These are phyloP conservation scores for Naegleria gruberi DNA, from an alignment of 208 protist species.

Conservation along the genomic window DNA sequence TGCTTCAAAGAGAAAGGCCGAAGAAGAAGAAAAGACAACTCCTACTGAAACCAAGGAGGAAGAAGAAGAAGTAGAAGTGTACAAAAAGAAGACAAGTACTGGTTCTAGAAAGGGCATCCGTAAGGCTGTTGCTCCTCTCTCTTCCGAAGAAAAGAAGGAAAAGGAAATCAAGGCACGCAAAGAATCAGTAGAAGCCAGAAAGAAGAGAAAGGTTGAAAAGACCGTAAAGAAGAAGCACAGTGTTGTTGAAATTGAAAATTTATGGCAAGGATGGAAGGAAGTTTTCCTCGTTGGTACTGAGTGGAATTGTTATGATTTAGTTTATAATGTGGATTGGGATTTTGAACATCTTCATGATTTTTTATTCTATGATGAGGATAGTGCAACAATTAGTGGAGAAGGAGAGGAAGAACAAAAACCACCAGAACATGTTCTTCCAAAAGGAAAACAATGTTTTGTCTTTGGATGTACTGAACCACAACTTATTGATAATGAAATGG, in stretches of 20 bases:
- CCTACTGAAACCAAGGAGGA: too few species aligned
- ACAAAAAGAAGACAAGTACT: not conserved
- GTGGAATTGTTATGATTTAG: constrained; percentile 32
- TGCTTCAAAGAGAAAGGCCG: too few species aligned
- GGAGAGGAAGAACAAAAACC: not conserved
- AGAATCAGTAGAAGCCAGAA: not conserved
- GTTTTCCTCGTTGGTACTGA: constrained; percentile 39
- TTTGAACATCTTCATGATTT: constrained; percentile 30
- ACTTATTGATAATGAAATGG: constrained; percentile 8
- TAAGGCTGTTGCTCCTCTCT: not conserved
- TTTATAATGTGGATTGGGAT: constrained; percentile 33
- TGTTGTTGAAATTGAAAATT: constrained; percentile 2
- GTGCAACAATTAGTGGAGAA: not conserved
- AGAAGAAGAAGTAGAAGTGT: not conserved
- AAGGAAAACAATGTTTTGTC: not conserved
- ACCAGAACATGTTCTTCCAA: not conserved
- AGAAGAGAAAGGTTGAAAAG: not conserved
- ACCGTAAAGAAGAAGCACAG: not conserved
- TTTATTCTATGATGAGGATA: not conserved
- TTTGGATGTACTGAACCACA: constrained; percentile 25
- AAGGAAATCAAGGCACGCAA: not conserved
- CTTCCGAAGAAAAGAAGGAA: not conserved
- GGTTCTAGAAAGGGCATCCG: not conserved
- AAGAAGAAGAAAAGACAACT: too few species aligned
- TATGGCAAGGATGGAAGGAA: constrained; percentile 36